A percentile compares a stretch with the other conserved stretches of the same genome.
Evolutionary conservation across 306 rosid genomes (phyloP).

Genomic region (Benincasa hispida): DNA sequence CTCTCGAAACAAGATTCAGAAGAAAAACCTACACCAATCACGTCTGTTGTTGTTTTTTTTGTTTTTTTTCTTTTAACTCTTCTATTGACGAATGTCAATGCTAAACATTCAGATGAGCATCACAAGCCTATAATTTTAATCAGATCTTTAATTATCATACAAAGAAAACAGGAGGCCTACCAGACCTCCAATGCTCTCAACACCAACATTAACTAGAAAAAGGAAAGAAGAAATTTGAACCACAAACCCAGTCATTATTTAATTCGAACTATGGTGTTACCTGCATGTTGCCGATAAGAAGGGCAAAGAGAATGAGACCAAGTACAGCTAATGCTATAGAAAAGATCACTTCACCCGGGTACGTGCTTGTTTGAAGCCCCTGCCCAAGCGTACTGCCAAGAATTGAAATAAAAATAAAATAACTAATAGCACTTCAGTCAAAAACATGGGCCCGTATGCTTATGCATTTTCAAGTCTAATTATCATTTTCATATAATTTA

Average conservation of each 20-base stretch:
- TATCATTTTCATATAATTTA: background rate
- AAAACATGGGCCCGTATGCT: background rate
- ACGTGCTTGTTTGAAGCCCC: conserved; percentile 91
- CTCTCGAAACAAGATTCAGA: background rate
- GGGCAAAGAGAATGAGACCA: conserved; percentile 96
- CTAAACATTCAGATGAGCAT: background rate
- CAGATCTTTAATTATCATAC: background rate
- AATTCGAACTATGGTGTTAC: conserved; percentile 20
- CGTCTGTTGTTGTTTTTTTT: too few species aligned
- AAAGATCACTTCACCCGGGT: conserved; percentile 85
- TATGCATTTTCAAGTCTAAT: background rate
- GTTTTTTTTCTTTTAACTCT: background rate
- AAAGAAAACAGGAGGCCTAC: background rate
- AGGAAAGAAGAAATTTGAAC: background rate
- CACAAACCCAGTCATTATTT: background rate
- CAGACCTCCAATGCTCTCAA: background rate
- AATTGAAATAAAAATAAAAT: conserved; percentile 8
- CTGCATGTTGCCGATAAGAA: conserved; percentile 99
- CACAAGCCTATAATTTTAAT: background rate
- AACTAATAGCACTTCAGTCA: background rate
- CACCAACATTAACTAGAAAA: background rate
- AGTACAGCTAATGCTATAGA: conserved; percentile 77
- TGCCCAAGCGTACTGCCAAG: conserved; percentile 89
- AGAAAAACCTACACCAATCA: background rate
- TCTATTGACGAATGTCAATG: background rate